phyloP scores from a whole-genome alignment of 202 grass and related monocot species.

The Digitaria exilis region DNA sequence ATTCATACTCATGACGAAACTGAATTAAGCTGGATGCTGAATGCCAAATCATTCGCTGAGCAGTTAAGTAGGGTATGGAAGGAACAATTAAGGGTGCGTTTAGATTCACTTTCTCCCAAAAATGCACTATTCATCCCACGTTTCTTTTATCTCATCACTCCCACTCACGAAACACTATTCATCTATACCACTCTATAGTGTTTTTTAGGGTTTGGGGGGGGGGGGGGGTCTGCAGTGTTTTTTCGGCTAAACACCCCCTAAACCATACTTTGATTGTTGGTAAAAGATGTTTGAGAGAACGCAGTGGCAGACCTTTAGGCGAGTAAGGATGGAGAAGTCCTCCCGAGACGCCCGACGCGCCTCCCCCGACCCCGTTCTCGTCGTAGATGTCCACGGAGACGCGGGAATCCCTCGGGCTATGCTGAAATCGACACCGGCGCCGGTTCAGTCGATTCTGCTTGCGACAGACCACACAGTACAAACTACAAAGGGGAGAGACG shows the following conservation, averaged over 20 bases:
- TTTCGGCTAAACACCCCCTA: too few species aligned
- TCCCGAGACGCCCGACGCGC: slow-evolving; percentile 80
- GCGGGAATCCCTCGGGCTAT: slow-evolving; percentile 54
- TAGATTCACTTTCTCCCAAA: too few species aligned
- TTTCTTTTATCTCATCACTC: too few species aligned
- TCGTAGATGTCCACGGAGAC: slow-evolving; percentile 82
- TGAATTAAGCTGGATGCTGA: not conserved
- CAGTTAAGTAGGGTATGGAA: not conserved
- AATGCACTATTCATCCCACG: too few species aligned
- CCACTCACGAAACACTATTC: too few species aligned
- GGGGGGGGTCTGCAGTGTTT: too few species aligned
- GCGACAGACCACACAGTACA: not conserved
- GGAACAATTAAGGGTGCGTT: too few species aligned
- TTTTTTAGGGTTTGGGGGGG: too few species aligned
- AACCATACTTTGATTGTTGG: not conserved
- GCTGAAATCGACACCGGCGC: slow-evolving; percentile 37
- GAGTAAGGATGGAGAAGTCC: slow-evolving; percentile 93
- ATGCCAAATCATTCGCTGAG: not conserved
- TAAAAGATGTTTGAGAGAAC: not conserved
- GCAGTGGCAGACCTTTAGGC: slow-evolving; percentile 62
- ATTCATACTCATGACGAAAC: not conserved
- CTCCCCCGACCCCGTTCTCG: slow-evolving; percentile 75
- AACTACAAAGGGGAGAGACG: not conserved
- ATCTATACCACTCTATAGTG: too few species aligned
- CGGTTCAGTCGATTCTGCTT: slow-evolving; percentile 2